Evolutionary conservation across 2,329 filamentous ascomycete genomes (phyloP).

Genomic region (Acarospora socialis): DNA sequence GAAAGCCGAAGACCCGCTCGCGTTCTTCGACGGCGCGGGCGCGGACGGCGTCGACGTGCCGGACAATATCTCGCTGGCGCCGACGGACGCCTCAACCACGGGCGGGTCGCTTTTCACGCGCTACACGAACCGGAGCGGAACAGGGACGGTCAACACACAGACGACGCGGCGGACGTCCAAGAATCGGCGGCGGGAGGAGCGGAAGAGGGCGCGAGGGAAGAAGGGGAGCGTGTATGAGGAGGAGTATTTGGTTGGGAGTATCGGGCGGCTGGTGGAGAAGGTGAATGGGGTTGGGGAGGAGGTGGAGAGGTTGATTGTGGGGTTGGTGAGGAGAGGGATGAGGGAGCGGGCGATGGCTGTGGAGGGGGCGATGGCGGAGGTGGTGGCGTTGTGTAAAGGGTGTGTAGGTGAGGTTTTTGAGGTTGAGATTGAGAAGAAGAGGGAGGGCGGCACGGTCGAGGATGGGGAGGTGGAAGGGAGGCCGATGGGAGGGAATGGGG

Average conservation of each 20-base stretch:
- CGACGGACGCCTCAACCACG: slow-evolving; percentile 66
- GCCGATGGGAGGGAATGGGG: slow-evolving; percentile 20
- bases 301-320: slow-evolving; percentile 58
- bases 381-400: slow-evolving; percentile 52
- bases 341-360: slow-evolving; percentile 70
- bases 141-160: slow-evolving; percentile 47
- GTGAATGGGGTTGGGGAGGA: slow-evolving; percentile 62
- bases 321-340: slow-evolving; percentile 68
- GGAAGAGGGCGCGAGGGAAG: slow-evolving; percentile 85
- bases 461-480: slow-evolving; percentile 15
- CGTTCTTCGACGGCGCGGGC: slow-evolving; percentile 72
- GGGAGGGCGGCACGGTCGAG: slow-evolving; percentile 14
- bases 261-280: slow-evolving; percentile 68
- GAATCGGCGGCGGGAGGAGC: slow-evolving; percentile 78
- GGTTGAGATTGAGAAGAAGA: slow-evolving; percentile 17
- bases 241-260: slow-evolving; percentile 84
- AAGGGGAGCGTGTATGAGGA: slow-evolving; percentile 98
- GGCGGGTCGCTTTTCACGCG: slow-evolving; percentile 77
- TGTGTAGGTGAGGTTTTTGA: slow-evolving; percentile 60
- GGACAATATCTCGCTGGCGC: slow-evolving; percentile 83
- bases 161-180: slow-evolving; percentile 70
- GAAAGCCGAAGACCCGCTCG: slow-evolving; percentile 70
- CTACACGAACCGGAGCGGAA: slow-evolving; percentile 58
- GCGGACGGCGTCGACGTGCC: slow-evolving; percentile 55
- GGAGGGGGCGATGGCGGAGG: slow-evolving; percentile 57